phyloP scores from a whole-genome alignment of 305 asterid genomes.

The Caryopteris hybrid region DNA sequence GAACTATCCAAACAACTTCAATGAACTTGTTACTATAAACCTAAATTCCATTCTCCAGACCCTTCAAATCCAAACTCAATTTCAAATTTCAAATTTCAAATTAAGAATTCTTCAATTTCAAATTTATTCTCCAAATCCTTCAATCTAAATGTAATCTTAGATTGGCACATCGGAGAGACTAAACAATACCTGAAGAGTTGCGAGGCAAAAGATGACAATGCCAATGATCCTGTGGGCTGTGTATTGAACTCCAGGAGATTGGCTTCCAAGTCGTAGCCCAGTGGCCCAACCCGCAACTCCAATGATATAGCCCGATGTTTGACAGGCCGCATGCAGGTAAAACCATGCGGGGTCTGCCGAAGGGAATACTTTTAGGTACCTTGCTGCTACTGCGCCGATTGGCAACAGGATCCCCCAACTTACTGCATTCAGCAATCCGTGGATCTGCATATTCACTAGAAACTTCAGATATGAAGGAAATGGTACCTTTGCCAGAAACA shows the following conservation, averaged over 20 bases:
- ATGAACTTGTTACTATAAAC: too few relatives aligned
- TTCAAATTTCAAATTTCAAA: too few relatives aligned
- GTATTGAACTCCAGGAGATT: slow-evolving; percentile 54
- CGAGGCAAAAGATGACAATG: slow-evolving; percentile 60
- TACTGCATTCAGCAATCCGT: slow-evolving; percentile 72
- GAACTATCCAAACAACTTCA: too few relatives aligned
- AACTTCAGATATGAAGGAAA: neutral
- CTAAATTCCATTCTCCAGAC: too few relatives aligned
- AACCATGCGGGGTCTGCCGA: slow-evolving; percentile 84
- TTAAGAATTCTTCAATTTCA: too few relatives aligned
- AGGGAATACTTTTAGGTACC: slow-evolving; percentile 72
- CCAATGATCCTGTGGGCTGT: slow-evolving; percentile 67
- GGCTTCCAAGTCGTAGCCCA: slow-evolving; percentile 68
- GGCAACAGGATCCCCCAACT: slow-evolving; percentile 89
- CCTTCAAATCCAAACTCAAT: too few relatives aligned
- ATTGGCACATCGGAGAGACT: too few relatives aligned
- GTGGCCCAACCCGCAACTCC: slow-evolving; percentile 91
- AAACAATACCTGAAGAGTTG: slow-evolving; percentile 54
- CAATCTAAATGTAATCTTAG: too few relatives aligned
- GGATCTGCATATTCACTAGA: slow-evolving; percentile 44
- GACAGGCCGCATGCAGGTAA: slow-evolving; percentile 72
- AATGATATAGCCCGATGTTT: slow-evolving; percentile 56
- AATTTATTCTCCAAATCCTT: too few relatives aligned
- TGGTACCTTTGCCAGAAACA: neutral
- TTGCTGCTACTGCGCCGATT: slow-evolving; percentile 63